Base-by-base conservation (phyloP, 2,329 filamentous ascomycete genomes). In the Fusarium globosum region DNA sequence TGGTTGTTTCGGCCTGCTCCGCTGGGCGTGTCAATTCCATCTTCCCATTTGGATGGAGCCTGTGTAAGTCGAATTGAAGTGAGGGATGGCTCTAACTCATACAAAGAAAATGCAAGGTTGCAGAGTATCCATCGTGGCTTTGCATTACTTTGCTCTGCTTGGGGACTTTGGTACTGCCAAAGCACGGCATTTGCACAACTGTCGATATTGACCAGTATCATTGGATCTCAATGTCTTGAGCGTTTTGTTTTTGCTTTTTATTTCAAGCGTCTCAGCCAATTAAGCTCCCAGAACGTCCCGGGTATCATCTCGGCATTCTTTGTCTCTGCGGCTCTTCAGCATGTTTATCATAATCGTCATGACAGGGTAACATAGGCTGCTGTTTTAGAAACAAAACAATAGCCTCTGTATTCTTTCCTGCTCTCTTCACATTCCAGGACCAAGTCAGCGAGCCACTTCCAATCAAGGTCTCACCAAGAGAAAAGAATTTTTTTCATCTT, bases 101-200 rank as follows among this genome's bases (percentile, higher is more conserved):
- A 23, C 45, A 35, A 39, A 36, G 39, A n/a, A 45, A 65, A 63
- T 64, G 23, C 51, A 45, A 33, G 35, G 65, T 69, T 58, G 35
- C 65, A 53, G 45, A 36, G 33, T 49, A 52, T 57, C 23, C 61
- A 73, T 68, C 36, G 64, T 68, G 71, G 61, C 61, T 71, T 71
- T 70, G 43, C 42, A 45, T 52, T 53, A 28, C 39, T 55, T 51
- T 53, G 18, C 51, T 53, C 20, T 39, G 35, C 35, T 55, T 13
- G 7, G 28, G 20, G 38, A 16, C 41, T 55, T 60, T 57, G 41
- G 65, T 67, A 33, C 49, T 45, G 42, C 48, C 38, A 60, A 61
- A 55, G 45, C 52, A 68, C 67, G 41, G 35, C 67, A 68, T 65
- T 69, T 71, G 67, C 71, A 74, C 71, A 69, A 70, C 56, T 62